Conservation (phyloP, 495 filamentous ascomycete species). For the Podospora conica region DNA sequence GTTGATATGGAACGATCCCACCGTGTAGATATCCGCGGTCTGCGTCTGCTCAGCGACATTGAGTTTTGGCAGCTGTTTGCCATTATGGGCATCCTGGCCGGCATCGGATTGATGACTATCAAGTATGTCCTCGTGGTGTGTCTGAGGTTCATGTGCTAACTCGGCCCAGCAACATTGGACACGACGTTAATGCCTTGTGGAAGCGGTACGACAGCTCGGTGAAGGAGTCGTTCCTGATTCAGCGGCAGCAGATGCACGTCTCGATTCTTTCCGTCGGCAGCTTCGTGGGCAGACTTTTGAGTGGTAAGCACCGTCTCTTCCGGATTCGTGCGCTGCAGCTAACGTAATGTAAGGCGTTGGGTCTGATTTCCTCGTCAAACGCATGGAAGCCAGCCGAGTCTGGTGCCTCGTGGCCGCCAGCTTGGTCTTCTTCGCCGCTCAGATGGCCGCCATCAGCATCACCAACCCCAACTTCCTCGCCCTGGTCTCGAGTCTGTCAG, state of each 20-base stretch:
- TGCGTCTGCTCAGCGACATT: slow-evolving; percentile 62
- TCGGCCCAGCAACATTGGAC: slow-evolving; percentile 77
- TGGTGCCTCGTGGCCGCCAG: slow-evolving; percentile 83
- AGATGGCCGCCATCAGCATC: slow-evolving; percentile 72
- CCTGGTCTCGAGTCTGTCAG: slow-evolving; percentile 74
- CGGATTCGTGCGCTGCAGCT: background rate
- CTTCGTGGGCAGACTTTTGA: slow-evolving; percentile 73
- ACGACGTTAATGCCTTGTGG: slow-evolving; percentile 76
- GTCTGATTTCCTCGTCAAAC: slow-evolving; percentile 81
- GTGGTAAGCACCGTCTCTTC: slow-evolving; percentile 44
- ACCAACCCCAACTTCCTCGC: slow-evolving; percentile 72
- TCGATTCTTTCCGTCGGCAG: slow-evolving; percentile 82
- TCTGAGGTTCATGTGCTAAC: slow-evolving; percentile 32
- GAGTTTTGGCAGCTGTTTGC: slow-evolving; percentile 90
- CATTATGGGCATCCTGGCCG: slow-evolving; percentile 81
- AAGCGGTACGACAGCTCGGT: slow-evolving; percentile 71
- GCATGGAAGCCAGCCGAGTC: slow-evolving; percentile 68
- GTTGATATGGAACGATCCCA: slow-evolving; percentile 53
- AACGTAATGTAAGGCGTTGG: slow-evolving; percentile 61
- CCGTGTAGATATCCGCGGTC: slow-evolving; percentile 84
- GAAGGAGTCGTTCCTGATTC: slow-evolving; percentile 65
- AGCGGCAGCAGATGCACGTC: slow-evolving; percentile 85
- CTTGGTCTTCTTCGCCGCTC: slow-evolving; percentile 70
- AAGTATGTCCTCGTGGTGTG: slow-evolving; percentile 57
- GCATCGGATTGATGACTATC: slow-evolving; percentile 96